Evolutionary conservation across 2,329 filamentous ascomycete species (phyloP).

Genomic region (Trichophyton equinum): DNA sequence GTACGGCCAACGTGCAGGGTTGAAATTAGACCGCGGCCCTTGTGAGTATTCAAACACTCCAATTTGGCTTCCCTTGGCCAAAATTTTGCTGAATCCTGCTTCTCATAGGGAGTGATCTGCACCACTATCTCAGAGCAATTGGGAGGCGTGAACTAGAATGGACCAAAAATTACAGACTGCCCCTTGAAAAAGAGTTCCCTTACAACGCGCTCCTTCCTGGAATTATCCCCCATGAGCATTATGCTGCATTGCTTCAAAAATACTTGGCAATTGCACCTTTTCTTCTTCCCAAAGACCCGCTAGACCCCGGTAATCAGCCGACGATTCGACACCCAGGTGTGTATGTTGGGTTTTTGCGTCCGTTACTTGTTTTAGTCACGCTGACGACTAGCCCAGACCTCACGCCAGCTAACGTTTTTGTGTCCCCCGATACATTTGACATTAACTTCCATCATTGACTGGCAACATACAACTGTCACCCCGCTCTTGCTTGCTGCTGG

Average conservation of each 20-base stretch:
- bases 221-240: slow-evolving; percentile 11
- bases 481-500: slow-evolving; percentile 10
- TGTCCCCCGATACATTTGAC: slow-evolving; percentile 7
- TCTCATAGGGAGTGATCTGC: slow-evolving; percentile 5
- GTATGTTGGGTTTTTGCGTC: background rate
- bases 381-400: slow-evolving; percentile 3
- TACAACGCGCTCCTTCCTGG: slow-evolving; percentile 16
- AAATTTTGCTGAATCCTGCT: background rate
- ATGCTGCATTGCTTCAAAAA: slow-evolving; percentile 16
- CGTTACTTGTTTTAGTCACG: background rate
- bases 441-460: slow-evolving; percentile 11
- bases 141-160: slow-evolving; percentile 15
- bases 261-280: slow-evolving; percentile 16
- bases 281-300: slow-evolving; percentile 13
- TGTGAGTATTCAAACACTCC: slow-evolving; percentile 14
- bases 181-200: slow-evolving; percentile 15
- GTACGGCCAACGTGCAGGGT: slow-evolving; percentile 15
- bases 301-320: slow-evolving; percentile 10
- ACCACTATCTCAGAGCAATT: slow-evolving; percentile 13
- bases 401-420: slow-evolving; percentile 9
- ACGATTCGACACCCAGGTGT: slow-evolving; percentile 14
- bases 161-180: slow-evolving; percentile 14
- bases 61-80: background rate
- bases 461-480: slow-evolving; percentile 9
- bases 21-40: slow-evolving; percentile 16